Percentiles rank a stretch among this genome's conserved stretches.
These are phyloP conservation scores for Aureobasidium sp. DNA, from an alignment of 2,329 filamentous ascomycete genomes.

Conservation along the genomic window DNA sequence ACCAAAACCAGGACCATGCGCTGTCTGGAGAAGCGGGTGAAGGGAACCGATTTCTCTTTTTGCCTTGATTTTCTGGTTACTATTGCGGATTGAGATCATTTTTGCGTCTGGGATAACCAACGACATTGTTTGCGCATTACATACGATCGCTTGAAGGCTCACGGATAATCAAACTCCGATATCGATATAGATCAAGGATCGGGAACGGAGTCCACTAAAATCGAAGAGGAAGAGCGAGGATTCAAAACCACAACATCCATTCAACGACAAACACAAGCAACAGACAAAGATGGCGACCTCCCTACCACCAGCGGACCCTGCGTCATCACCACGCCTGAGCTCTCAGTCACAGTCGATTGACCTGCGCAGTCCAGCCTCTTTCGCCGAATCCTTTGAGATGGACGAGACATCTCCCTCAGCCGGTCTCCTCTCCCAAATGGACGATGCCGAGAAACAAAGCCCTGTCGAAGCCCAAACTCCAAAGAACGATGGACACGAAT, in stretches of 20 bases:
- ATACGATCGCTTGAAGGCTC: not conserved
- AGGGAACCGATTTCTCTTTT: not conserved
- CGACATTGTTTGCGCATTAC: not conserved
- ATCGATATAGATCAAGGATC: not conserved
- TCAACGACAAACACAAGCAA: not conserved
- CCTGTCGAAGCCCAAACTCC: not conserved
- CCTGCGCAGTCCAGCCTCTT: not conserved
- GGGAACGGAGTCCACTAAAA: not conserved
- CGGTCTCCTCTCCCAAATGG: slow-evolving; percentile 6
- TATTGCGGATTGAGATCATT: not conserved
- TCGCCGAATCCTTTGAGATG: slow-evolving; percentile 7
- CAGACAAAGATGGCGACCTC: not conserved
- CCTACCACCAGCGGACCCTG: not conserved
- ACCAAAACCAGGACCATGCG: not conserved
- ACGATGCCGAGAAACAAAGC: not conserved
- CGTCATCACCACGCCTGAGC: not conserved
- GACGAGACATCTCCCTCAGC: not conserved
- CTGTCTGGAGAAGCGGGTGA: not conserved
- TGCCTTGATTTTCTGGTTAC: not conserved
- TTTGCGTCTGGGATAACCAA: not conserved
- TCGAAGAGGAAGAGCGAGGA: not conserved
- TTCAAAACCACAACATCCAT: too few relatives aligned
- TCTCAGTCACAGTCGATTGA: not conserved
- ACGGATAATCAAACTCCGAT: not conserved
- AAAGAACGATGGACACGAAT: slow-evolving; percentile 7